Conservation (phyloP, 176 grass and related monocot genomes). For the Avena eriantha region DNA sequence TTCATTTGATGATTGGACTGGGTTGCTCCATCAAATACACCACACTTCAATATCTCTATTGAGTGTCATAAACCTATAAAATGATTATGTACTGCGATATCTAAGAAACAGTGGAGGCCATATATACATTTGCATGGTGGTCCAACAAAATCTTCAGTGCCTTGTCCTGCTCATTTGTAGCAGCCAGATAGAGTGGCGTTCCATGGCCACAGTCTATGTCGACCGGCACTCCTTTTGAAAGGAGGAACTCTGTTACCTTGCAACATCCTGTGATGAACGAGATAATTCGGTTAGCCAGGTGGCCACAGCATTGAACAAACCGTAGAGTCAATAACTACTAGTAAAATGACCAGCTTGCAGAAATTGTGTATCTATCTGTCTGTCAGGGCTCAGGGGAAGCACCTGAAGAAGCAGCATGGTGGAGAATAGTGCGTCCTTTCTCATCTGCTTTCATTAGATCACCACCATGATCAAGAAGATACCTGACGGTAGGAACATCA, state of each 20-base stretch:
- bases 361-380: neutral
- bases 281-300: slow-evolving; percentile 1
- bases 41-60: neutral
- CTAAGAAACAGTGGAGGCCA: neutral
- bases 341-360: slow-evolving; percentile 14
- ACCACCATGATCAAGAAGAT: slow-evolving; percentile 25
- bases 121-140: slow-evolving; percentile 46
- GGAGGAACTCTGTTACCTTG: slow-evolving; percentile 34
- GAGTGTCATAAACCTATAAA: neutral
- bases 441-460: slow-evolving; percentile 27
- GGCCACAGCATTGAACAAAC: neutral
- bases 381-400: neutral
- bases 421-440: slow-evolving; percentile 15
- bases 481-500: slow-evolving; percentile 23
- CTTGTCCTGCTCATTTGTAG: slow-evolving; percentile 28
- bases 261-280: slow-evolving; percentile 10
- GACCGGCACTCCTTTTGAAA: slow-evolving; percentile 35
- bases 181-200: slow-evolving; percentile 34
- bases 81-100: neutral
- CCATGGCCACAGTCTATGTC: slow-evolving; percentile 37
- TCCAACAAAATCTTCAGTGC: slow-evolving; percentile 44
- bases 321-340: neutral
- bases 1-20: neutral
- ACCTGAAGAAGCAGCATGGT: neutral
- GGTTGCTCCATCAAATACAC: neutral